A percentile compares a stretch with the other conserved stretches of the same genome.
These are phyloP conservation scores for Eremochloa ophiuroides DNA, from an alignment of 176 grass and related monocot genomes.

Conservation along the genomic window DNA sequence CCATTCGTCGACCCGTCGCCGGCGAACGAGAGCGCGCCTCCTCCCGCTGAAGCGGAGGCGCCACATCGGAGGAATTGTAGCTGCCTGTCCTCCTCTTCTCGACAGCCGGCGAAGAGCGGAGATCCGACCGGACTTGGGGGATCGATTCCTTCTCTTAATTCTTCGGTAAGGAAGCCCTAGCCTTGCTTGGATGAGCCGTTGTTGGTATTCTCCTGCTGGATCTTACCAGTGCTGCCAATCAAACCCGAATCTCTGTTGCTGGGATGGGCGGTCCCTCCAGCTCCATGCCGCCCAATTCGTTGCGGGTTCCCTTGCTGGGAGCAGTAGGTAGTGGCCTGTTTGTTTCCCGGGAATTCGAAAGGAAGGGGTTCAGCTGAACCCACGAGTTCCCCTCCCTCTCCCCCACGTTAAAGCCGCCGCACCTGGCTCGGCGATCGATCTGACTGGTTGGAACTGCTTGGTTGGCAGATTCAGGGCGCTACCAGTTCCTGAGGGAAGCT, in stretches of 20 bases:
- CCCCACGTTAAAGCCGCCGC: neutral
- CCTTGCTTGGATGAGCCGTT: neutral
- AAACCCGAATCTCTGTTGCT: neutral
- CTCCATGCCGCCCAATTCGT: neutral
- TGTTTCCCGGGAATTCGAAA: neutral
- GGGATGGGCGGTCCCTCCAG: neutral
- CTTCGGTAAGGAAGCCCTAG: slow-evolving; percentile 16
- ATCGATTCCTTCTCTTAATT: neutral
- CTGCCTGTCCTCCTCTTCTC: neutral
- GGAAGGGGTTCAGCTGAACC: neutral
- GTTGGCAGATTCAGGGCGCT: slow-evolving; percentile 34
- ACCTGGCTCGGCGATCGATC: slow-evolving; percentile 8
- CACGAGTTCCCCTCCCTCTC: neutral
- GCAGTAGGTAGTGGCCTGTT: neutral
- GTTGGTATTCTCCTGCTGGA: neutral
- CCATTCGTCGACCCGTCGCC: neutral
- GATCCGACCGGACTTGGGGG: slow-evolving; percentile 9
- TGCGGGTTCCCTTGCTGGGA: neutral
- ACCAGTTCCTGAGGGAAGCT: neutral
- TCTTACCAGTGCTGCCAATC: neutral
- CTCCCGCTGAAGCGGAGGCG: neutral
- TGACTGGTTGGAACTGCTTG: slow-evolving; percentile 9
- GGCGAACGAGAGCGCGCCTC: neutral
- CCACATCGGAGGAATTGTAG: neutral
- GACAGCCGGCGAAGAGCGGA: neutral